A percentile compares a stretch with the other conserved stretches of the same genome.
phyloP scores from a whole-genome alignment of 208 protist genomes.

The Angomonas deanei region DNA sequence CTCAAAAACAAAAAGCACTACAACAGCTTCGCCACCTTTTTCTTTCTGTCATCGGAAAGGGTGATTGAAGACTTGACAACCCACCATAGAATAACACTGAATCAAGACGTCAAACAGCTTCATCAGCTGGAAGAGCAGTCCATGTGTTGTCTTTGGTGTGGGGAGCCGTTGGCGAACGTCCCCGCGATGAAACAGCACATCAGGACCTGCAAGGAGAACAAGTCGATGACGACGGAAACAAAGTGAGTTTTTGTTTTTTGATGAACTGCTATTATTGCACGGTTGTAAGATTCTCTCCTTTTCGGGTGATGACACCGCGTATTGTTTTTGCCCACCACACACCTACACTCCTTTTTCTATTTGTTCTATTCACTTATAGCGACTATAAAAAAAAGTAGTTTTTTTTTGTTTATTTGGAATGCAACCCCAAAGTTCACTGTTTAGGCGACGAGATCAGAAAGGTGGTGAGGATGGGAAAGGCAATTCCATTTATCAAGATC shows the following conservation, averaged over 20 bases:
- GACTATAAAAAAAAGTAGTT: no score
- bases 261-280: no score
- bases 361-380: no score
- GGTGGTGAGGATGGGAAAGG: neutral
- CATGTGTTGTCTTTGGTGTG: conserved; percentile 83
- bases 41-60: conserved; percentile 68
- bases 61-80: conserved; percentile 57
- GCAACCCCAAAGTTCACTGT: conserved; percentile 63
- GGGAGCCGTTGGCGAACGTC: conserved; percentile 37
- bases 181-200: conserved; percentile 62
- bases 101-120: conserved; percentile 49
- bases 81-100: conserved; percentile 61
- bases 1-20: conserved; percentile 87
- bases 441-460: conserved; percentile 30
- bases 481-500: neutral
- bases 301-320: no score
- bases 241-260: no score
- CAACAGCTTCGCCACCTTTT: conserved; percentile 87
- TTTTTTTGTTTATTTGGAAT: no score
- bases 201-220: conserved; percentile 38
- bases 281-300: no score
- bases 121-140: conserved; percentile 61
- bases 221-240: conserved; percentile 16
- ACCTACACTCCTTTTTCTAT: no score
- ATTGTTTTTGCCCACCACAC: no score